These are phyloP conservation scores for Coprinopsis marcescibilis DNA, from an alignment of 768 basidiomycete genomes.

Conservation along the genomic window DNA sequence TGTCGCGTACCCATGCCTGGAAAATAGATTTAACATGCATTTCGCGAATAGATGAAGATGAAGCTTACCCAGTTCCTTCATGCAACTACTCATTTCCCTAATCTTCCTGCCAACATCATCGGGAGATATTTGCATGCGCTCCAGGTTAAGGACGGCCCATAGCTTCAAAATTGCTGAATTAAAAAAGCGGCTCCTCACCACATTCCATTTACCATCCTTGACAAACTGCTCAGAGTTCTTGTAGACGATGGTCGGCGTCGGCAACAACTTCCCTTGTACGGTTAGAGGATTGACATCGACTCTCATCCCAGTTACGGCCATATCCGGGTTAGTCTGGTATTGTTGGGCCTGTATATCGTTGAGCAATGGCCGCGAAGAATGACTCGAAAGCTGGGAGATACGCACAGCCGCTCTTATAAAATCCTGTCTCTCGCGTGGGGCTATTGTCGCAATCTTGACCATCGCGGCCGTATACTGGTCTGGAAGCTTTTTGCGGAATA, in stretches of 20 bases:
- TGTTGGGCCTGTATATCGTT: too few relatives aligned
- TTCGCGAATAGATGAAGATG: background rate
- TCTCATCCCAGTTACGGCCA: background rate
- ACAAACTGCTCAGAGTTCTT: too few relatives aligned
- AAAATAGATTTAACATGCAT: background rate
- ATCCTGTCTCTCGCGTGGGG: conserved; percentile 46
- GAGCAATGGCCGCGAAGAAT: too few relatives aligned
- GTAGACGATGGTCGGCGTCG: background rate
- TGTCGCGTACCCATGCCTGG: background rate
- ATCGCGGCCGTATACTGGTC: conserved; percentile 56
- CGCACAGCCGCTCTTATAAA: conserved; percentile 40
- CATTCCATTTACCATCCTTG: conserved; percentile 14
- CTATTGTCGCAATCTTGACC: conserved; percentile 62
- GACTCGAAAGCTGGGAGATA: conserved; percentile 9
- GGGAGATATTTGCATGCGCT: background rate
- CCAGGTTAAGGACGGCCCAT: background rate
- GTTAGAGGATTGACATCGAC: background rate
- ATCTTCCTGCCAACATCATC: background rate
- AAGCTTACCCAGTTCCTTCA: background rate
- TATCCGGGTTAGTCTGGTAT: too few relatives aligned
- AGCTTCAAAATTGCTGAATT: background rate
- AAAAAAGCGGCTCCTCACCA: background rate
- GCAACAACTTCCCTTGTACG: background rate
- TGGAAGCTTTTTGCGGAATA: conserved; percentile 65
- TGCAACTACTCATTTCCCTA: background rate